phyloP scores from a whole-genome alignment of 225 moss, liverwort and hornwort genomes.

The Marchantia paleacea region DNA sequence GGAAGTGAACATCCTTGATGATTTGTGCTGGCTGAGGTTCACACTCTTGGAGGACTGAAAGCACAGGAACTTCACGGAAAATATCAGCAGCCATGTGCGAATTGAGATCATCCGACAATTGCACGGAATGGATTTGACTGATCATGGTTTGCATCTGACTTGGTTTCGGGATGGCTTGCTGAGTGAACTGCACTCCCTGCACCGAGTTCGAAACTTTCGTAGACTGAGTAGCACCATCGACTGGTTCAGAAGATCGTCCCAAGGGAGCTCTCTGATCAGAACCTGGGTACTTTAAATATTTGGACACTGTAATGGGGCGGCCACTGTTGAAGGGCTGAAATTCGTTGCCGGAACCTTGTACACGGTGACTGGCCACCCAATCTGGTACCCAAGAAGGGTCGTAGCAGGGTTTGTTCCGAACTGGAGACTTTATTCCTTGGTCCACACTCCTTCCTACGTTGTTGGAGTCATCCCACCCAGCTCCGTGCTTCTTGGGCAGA shows the following conservation, averaged over 20 bases:
- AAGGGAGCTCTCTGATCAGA: slow-evolving; percentile 1
- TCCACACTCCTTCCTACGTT: slow-evolving; percentile 25
- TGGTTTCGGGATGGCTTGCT: background rate
- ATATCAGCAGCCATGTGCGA: slow-evolving; percentile 14
- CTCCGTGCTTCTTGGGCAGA: slow-evolving; percentile 23
- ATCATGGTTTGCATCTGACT: background rate
- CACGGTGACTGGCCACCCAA: slow-evolving; percentile 5
- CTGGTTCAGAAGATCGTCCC: background rate
- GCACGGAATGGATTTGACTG: background rate
- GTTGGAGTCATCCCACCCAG: slow-evolving; percentile 17
- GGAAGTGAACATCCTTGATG: slow-evolving; percentile 26
- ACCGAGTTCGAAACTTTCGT: background rate
- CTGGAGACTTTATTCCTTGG: slow-evolving; percentile 22
- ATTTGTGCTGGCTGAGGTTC: slow-evolving; percentile 34
- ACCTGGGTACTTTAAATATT: slow-evolving; percentile 29
- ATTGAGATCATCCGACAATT: background rate
- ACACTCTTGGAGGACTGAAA: slow-evolving; percentile 40
- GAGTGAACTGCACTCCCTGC: background rate
- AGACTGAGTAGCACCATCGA: background rate
- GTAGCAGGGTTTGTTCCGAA: slow-evolving; percentile 33
- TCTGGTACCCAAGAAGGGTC: slow-evolving; percentile 35
- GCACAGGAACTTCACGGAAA: slow-evolving; percentile 34
- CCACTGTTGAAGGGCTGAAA: slow-evolving; percentile 47
- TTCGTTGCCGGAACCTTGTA: slow-evolving; percentile 29
- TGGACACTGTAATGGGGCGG: slow-evolving; percentile 26